Evolutionary conservation across 345 rosid genomes (phyloP), one percentile per base, ranked within the genome.

Genomic region (Acer campestre): DNA sequence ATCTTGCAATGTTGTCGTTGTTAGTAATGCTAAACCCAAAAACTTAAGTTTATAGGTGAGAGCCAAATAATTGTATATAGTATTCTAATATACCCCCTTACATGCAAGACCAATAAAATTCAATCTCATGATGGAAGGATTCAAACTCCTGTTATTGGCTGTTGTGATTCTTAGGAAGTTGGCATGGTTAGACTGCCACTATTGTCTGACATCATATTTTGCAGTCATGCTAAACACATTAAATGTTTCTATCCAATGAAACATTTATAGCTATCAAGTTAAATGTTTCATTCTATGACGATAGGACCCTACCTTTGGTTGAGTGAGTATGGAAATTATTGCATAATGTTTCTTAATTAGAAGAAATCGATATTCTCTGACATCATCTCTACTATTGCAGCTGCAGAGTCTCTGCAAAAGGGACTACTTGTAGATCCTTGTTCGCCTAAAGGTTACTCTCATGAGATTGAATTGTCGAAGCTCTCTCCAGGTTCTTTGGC

Each of bases 381-480:
- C 8, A 40, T 14, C 59, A 68, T 83, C 68, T 55, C 61, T 44
- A 46, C 68, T 59, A 64, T 68, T 85, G 84, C 90, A 89, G 92
- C 86, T 76, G 78, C 81, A 56, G 82, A 85, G 49, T 83, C 84
- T 77, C 75, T 82, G 71, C 84, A 66, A 55, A 74, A 83, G 71
- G 84, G 80, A 81, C 70, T 80, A 61, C 25, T 77, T 63, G 20
- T 82, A 20, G 97, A 96, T 81, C 99, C 99, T 64, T 96, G 99
- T 89, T 84, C 87, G 77, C 99, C 97, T 49, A 91, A 82, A 84
- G 98, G 97, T 10, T 94, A 93, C 76, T 80, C 68, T 2, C 72
- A 70, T 63, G 80, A 40, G 10, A 58, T 69, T 7, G 79, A 77
- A 16, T 85, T 86, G 73, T 80, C 27, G 73, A 81, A 78, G 70